Evolutionary conservation across 1,284 basidiomycete species (phyloP).

Genomic region (Rhodotorula sp.): DNA sequence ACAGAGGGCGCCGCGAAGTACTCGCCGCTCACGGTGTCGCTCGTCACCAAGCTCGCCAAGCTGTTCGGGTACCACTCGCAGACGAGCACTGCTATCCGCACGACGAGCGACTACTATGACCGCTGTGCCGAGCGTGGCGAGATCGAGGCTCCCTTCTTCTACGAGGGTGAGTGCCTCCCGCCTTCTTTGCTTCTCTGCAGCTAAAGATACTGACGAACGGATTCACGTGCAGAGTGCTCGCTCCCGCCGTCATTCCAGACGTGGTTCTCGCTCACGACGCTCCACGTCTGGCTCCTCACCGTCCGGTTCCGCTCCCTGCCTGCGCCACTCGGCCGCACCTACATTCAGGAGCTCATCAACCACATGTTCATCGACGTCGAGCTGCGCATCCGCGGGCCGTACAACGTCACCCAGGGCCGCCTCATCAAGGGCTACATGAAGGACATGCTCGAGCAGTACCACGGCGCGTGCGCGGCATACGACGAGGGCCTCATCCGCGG

Average conservation of each 20-base stretch:
- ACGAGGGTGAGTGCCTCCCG: slow-evolving; percentile 40
- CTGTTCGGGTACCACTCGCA: slow-evolving; percentile 59
- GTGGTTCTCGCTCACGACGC: slow-evolving; percentile 93
- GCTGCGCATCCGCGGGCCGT: slow-evolving; percentile 77
- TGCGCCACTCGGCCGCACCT: slow-evolving; percentile 62
- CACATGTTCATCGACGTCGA: slow-evolving; percentile 97
- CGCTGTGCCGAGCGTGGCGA: slow-evolving; percentile 56
- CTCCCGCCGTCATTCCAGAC: slow-evolving; percentile 94
- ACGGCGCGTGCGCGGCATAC: slow-evolving; percentile 75
- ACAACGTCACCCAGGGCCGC: slow-evolving; percentile 67
- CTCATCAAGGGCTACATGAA: slow-evolving; percentile 89
- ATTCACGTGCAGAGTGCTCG: slow-evolving; percentile 64
- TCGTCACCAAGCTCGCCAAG: slow-evolving; percentile 51
- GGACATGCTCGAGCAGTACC: slow-evolving; percentile 85
- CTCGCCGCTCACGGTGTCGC: slow-evolving; percentile 40
- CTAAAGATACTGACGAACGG: not conserved
- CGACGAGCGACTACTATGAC: slow-evolving; percentile 59
- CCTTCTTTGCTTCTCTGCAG: not conserved
- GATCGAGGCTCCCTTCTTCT: slow-evolving; percentile 55
- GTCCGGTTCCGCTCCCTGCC: slow-evolving; percentile 85
- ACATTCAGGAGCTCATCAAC: slow-evolving; percentile 81
- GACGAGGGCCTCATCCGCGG: slow-evolving; percentile 73
- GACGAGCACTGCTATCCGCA: slow-evolving; percentile 57
- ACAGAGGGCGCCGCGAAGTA: slow-evolving; percentile 27
- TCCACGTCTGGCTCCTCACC: slow-evolving; percentile 88